Percentiles rank a stretch among this genome's conserved stretches.
Evolutionary conservation across 2,329 filamentous ascomycete genomes (phyloP).

Genomic region (Aureobasidium leucospermi): DNA sequence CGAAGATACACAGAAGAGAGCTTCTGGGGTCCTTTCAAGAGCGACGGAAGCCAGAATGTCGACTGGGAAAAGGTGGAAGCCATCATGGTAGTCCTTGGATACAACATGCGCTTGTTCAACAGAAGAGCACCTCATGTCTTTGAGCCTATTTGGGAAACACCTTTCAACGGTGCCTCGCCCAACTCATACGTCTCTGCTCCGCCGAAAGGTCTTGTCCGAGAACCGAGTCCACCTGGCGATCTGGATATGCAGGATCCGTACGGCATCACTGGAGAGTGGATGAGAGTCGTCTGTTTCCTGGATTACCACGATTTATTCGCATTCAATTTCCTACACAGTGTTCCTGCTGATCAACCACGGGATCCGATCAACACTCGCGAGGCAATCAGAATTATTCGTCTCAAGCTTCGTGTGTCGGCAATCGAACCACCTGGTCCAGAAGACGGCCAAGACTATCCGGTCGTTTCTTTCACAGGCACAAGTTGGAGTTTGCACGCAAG

Average conservation of each 20-base stretch:
- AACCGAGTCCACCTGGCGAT: slow-evolving; percentile 11
- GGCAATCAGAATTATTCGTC: slow-evolving; percentile 62
- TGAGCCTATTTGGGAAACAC: slow-evolving; percentile 46
- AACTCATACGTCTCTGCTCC: slow-evolving; percentile 30
- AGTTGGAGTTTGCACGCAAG: slow-evolving; percentile 55
- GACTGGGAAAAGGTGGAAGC: slow-evolving; percentile 79
- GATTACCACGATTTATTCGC: slow-evolving; percentile 66
- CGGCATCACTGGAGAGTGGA: slow-evolving; percentile 62
- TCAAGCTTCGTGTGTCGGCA: slow-evolving; percentile 55
- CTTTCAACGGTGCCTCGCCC: slow-evolving; percentile 51
- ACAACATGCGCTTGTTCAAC: slow-evolving; percentile 50
- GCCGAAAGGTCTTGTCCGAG: neutral
- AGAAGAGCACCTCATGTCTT: slow-evolving; percentile 39
- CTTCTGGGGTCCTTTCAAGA: slow-evolving; percentile 64
- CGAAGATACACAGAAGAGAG: slow-evolving; percentile 56
- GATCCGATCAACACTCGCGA: slow-evolving; percentile 55
- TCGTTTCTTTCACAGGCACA: slow-evolving; percentile 61
- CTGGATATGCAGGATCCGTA: slow-evolving; percentile 52
- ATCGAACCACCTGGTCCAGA: slow-evolving; percentile 53
- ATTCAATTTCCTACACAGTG: slow-evolving; percentile 56
- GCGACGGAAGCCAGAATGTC: slow-evolving; percentile 54
- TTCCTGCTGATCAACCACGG: slow-evolving; percentile 28
- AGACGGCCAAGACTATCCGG: slow-evolving; percentile 51
- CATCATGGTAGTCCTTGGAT: slow-evolving; percentile 60
- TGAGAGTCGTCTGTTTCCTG: slow-evolving; percentile 43